Base-by-base conservation (phyloP, 352 stramenopile genomes). In the Detonula confervacea region DNA sequence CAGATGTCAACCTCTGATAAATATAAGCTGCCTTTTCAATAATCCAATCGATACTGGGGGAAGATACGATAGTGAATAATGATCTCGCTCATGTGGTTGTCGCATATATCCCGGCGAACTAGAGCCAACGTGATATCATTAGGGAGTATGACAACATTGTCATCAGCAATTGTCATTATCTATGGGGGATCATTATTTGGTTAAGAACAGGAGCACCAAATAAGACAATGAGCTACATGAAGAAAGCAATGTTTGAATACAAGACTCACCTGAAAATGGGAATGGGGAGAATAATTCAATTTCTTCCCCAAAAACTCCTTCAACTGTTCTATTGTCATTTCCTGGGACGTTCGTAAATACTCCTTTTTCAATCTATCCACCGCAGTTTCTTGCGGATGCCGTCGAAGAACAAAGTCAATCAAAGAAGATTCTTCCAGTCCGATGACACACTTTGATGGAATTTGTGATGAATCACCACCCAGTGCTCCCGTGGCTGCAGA, bases 291-390 rank as follows among this genome's bases (percentile, higher is more conserved):
- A 59, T 82, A 83, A 30, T 52, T 14, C 52, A 87, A 62, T 57
- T 87, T 87, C 55, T 67, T 74, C 24, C 75, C 76, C 18, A 87
- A 67, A 62, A 87, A 87, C 24, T 73, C 64, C 63, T 87, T 87
- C 60, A 87, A 60, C 62, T 65, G 54, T 24, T 69, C 56, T 25
- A 87, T 37, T 7, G 67, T 85, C 44, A 84, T 74, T 29, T 84
- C 76, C 25, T 72, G 39, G 29, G 69, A 83, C 47, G 76, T 87
- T 18, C 80, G 44, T 22, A 87, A 73, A 46, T 80, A 81, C 39
- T 87, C 80, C 71, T 70, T 84, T 29, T 73, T 72, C 24, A 87
- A 74, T 30, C 75, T 42, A 30, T 78, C 75, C 18, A 87, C 75
- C 24, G 46, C n/a, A 27, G 16, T 75, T 46, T 87, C 80, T 54